Evolutionary conservation across 768 basidiomycete species (phyloP).

Genomic region (Glaciozyma martinii): DNA sequence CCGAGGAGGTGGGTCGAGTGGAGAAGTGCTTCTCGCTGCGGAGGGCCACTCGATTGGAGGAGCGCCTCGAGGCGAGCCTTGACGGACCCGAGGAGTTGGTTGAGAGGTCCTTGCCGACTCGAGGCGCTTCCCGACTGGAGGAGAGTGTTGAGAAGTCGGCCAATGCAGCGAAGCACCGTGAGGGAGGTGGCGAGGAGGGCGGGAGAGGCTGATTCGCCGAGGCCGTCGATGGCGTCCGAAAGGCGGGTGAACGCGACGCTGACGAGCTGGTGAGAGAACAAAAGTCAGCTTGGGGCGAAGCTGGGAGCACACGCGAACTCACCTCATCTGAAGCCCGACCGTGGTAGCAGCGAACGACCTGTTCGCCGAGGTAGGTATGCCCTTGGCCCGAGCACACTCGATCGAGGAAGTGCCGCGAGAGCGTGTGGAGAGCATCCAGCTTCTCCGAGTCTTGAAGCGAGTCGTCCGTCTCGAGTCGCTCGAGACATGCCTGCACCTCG

Average conservation of each 20-base stretch:
- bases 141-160: constrained; percentile 22
- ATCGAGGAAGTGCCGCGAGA: constrained; percentile 27
- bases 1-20: constrained; percentile 6
- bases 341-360: constrained; percentile 29
- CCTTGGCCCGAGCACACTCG: constrained; percentile 26
- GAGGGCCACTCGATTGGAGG: not conserved
- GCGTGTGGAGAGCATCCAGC: constrained; percentile 18
- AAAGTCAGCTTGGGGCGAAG: not conserved
- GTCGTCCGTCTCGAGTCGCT: constrained; percentile 25
- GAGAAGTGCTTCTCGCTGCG: not conserved
- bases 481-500: constrained; percentile 27
- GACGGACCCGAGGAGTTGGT: constrained; percentile 11
- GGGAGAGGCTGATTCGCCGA: not conserved
- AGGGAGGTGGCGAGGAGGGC: not conserved
- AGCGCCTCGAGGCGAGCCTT: not conserved
- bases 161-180: constrained; percentile 21
- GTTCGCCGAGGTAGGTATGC: constrained; percentile 28
- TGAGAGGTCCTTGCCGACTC: not conserved
- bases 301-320: not conserved
- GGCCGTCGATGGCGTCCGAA: constrained; percentile 6
- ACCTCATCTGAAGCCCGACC: constrained; percentile 29
- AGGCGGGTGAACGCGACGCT: constrained; percentile 29
- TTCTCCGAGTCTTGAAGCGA: constrained; percentile 10
- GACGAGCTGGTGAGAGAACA: constrained; percentile 15
- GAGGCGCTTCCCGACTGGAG: constrained; percentile 7